These are phyloP conservation scores for Beta macrorhiza DNA, from an alignment of 179 eudicot genomes.

Conservation along the genomic window DNA sequence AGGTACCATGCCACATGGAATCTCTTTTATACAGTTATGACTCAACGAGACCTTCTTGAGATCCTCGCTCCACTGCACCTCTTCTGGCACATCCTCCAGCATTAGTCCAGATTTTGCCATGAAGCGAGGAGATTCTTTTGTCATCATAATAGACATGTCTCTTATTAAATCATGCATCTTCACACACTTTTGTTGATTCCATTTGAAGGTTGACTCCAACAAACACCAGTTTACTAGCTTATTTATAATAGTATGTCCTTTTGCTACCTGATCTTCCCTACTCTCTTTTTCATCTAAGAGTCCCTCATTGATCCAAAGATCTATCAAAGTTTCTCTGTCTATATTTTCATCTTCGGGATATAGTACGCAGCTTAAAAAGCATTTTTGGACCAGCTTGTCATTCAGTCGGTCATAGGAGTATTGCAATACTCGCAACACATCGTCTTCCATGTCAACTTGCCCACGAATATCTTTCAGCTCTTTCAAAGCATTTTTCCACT, in stretches of 20 bases:
- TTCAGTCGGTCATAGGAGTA: conserved; percentile 15
- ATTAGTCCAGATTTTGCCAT: no score
- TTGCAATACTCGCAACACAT: conserved; percentile 15
- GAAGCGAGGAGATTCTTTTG: background rate
- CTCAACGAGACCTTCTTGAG: conserved; percentile 18
- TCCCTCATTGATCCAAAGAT: conserved; percentile 29
- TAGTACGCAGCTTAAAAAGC: conserved; percentile 23
- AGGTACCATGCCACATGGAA: conserved; percentile 21
- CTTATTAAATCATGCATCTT: background rate
- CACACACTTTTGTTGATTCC: no score
- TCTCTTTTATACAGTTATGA: background rate
- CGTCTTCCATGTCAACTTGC: conserved; percentile 12
- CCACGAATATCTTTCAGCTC: background rate
- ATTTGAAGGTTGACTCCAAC: no score
- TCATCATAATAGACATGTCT: conserved; percentile 21
- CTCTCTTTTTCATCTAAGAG: conserved; percentile 13
- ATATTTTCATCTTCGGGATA: conserved; percentile 19
- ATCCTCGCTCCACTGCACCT: conserved; percentile 15
- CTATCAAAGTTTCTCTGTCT: conserved; percentile 11
- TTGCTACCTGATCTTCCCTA: conserved; percentile 5
- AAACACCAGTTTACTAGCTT: no score
- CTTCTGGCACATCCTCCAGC: conserved; percentile 12
- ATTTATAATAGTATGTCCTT: no score
- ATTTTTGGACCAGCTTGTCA: conserved; percentile 13
- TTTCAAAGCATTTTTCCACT: conserved; percentile 23